Percentiles rank a stretch among this genome's conserved stretches.
Conservation (phyloP, 2,329 filamentous ascomycete species). For the Monosporascus sp. region DNA sequence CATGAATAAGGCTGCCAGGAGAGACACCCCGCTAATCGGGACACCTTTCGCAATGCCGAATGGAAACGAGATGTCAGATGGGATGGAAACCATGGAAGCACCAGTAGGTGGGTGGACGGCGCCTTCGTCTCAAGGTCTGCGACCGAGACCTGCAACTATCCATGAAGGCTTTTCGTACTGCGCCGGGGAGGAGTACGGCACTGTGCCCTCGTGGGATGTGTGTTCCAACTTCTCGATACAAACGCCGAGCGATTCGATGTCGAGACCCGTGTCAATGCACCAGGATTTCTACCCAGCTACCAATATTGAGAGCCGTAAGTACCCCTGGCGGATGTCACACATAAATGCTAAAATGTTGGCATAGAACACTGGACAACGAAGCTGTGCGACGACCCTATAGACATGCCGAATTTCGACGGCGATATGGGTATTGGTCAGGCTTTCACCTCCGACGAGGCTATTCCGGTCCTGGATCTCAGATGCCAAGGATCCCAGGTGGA, state of each 20-base stretch:
- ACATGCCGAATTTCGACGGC: conserved; percentile 49
- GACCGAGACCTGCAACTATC: conserved; percentile 53
- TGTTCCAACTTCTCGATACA: conserved; percentile 45
- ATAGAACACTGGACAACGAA: conserved; percentile 49
- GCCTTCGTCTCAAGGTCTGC: conserved; percentile 44
- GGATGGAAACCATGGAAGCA: conserved; percentile 41
- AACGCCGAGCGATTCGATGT: conserved; percentile 46
- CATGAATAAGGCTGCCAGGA: conserved; percentile 39
- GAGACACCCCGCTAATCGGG: conserved; percentile 37
- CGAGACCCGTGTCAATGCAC: conserved; percentile 51
- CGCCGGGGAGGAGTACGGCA: conserved; percentile 47
- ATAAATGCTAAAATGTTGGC: conserved; percentile 16
- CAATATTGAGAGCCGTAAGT: conserved; percentile 46
- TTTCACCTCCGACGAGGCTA: conserved; percentile 57
- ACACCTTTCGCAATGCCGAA: conserved; percentile 46
- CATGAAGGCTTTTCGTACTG: conserved; percentile 59
- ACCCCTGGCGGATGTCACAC: conserved; percentile 3
- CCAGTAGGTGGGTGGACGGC: conserved; percentile 50
- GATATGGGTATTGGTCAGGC: conserved; percentile 59
- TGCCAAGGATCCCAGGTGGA: conserved; percentile 45
- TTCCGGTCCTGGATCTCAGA: conserved; percentile 57
- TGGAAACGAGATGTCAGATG: conserved; percentile 42
- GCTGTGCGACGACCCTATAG: conserved; percentile 51
- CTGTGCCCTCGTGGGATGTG: conserved; percentile 53
- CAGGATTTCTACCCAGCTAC: conserved; percentile 51